A percentile compares a stretch with the other conserved stretches of the same genome.
These are phyloP conservation scores for Phytopythium ostracodes DNA, from an alignment of 352 stramenopile species.

Conservation along the genomic window DNA sequence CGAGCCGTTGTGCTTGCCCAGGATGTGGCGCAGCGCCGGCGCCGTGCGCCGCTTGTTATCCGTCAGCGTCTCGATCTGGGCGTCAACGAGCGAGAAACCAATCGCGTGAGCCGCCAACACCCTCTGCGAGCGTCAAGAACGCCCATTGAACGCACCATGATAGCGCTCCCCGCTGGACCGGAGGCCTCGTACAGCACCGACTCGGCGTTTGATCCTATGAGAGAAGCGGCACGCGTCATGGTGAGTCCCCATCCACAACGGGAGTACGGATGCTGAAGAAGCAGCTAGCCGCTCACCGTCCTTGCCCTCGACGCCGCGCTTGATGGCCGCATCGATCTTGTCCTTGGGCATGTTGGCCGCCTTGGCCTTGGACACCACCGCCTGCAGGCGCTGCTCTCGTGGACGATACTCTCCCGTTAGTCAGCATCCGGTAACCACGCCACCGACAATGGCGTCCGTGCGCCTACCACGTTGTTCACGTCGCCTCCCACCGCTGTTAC, in stretches of 20 bases:
- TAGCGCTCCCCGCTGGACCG: slow-evolving; percentile 59
- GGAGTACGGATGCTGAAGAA: background rate
- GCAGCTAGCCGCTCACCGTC: slow-evolving; percentile 24
- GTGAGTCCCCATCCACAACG: background rate
- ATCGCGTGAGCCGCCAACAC: background rate
- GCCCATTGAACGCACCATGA: slow-evolving; percentile 44
- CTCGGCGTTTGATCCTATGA: slow-evolving; percentile 53
- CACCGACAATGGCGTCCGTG: too few relatives aligned
- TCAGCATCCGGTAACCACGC: background rate
- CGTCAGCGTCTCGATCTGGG: slow-evolving; percentile 78
- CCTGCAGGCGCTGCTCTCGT: slow-evolving; percentile 29
- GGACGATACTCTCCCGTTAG: background rate
- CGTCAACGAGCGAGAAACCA: background rate
- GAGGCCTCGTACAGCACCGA: slow-evolving; percentile 76
- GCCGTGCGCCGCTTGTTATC: slow-evolving; percentile 83
- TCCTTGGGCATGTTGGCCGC: slow-evolving; percentile 82
- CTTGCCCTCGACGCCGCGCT: slow-evolving; percentile 78
- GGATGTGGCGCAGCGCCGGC: slow-evolving; percentile 68
- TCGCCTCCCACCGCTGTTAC: slow-evolving; percentile 43
- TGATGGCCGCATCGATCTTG: slow-evolving; percentile 79
- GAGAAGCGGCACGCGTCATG: background rate
- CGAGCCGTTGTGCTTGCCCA: slow-evolving; percentile 63
- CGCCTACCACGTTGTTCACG: slow-evolving; percentile 62
- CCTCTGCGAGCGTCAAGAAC: background rate
- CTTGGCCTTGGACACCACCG: slow-evolving; percentile 70